phyloP scores from a whole-genome alignment of 208 protist genomes.

The Leishmania arabica region DNA sequence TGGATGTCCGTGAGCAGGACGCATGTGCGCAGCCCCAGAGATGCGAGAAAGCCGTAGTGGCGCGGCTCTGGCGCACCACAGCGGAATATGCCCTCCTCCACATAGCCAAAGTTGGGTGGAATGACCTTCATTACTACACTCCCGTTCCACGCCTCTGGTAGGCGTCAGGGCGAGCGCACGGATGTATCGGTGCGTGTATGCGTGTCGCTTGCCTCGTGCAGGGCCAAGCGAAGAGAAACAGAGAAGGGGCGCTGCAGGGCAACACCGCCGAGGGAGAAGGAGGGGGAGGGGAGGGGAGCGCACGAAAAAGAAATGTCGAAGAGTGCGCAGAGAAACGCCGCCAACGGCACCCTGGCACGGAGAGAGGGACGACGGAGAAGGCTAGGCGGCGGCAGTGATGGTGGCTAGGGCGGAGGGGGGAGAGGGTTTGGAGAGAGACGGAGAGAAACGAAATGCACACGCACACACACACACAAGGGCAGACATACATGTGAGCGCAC shows the following conservation, averaged over 20 bases:
- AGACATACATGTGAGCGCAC: background rate
- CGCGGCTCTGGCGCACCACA: conserved; percentile 95
- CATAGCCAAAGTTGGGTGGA: conserved; percentile 96
- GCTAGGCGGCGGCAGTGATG: background rate
- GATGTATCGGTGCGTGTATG: background rate
- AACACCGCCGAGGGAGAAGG: background rate
- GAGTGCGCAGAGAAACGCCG: background rate
- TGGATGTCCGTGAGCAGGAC: conserved; percentile 95
- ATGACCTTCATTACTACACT: conserved; percentile 85
- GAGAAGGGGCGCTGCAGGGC: background rate
- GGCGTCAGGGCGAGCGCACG: background rate
- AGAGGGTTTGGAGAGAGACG: background rate
- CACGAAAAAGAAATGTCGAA: background rate
- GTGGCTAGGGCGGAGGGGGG: background rate
- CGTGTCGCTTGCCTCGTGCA: background rate
- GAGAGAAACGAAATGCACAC: background rate
- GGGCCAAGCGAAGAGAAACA: background rate
- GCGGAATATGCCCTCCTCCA: conserved; percentile 96
- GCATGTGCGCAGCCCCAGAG: conserved; percentile 94
- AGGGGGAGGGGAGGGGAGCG: too few relatives aligned
- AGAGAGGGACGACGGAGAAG: background rate
- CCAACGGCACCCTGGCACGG: background rate
- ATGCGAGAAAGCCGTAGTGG: conserved; percentile 97
- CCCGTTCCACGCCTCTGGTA: background rate
- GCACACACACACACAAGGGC: background rate